These are phyloP conservation scores for Mortierella sp. DNA, from an alignment of 371 early-diverging fungal species.

Conservation along the genomic window DNA sequence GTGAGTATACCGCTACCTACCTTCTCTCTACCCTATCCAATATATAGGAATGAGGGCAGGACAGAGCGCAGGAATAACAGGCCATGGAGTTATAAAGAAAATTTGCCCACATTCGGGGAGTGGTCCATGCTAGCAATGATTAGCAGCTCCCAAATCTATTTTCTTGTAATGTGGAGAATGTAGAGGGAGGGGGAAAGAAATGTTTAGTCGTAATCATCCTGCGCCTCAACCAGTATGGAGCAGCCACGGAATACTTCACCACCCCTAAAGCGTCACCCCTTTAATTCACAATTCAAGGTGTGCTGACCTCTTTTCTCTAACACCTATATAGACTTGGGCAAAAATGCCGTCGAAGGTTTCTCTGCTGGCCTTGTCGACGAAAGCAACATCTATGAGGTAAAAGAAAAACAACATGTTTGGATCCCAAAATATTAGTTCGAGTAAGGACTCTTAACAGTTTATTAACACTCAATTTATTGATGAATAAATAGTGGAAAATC, in stretches of 20 bases:
- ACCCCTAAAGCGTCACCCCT: neutral
- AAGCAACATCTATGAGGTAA: constrained; percentile 79
- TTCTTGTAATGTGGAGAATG: no score
- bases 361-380: constrained; percentile 82
- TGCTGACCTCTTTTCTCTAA: neutral
- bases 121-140: no score
- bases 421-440: constrained; percentile 1
- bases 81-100: neutral
- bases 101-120: no score
- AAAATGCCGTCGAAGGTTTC: constrained; percentile 84
- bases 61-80: neutral
- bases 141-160: no score
- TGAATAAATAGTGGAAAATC: constrained; percentile 79
- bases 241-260: neutral
- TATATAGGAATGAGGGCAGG: neutral
- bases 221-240: no score
- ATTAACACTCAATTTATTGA: neutral
- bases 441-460: neutral
- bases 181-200: no score
- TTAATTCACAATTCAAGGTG: neutral
- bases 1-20: constrained; percentile 36
- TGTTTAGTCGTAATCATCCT: no score
- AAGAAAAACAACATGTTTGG: constrained; percentile 9
- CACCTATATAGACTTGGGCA: constrained; percentile 67
- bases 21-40: neutral